Evolutionary conservation across 2,329 filamentous ascomycete species (phyloP), one percentile per base, ranked within the genome.

Genomic region (Ceratocystis ficicola): DNA sequence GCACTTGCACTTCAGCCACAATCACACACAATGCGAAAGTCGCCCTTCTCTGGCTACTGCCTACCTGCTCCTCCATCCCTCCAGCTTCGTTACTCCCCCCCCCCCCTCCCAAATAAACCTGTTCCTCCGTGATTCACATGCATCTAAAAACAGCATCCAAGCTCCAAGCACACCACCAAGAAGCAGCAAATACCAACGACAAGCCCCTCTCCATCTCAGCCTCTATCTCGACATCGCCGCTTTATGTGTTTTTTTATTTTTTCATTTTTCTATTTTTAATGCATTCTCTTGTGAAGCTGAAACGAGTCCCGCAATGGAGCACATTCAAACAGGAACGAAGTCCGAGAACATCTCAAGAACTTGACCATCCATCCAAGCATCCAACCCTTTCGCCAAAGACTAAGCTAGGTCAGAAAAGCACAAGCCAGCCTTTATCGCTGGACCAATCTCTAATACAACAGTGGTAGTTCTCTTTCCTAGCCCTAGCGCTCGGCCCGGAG

Each of bases 401-500:
- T 1, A 48, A 48, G 46, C 17, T 22, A 48, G 46, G 46, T n/a
- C n/a, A 48, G 2, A 48, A 48, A n/a, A 48, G 17, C 46, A 48
- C 46, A 17, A 48, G 46, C 46, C 46, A 7, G 17, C n/a, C 46
- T 48, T 10, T n/a, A 22, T 20, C 8, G 6, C 46, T 20, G 46
- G n/a, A n/a, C 46, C 46, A 10, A 22, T 50, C 48, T 22, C 22
- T 22, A 50, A 10, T 20, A 22, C 46, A 48, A 48, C 20, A 20
- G 46, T n/a, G n/a, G 17, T n/a, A 20, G 46, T 17, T 52, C 48
- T 15, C 22, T 15, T 30, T 59, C 12, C 28, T 30, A 10, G 36
- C 55, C 55, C 55, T 32, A 59, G 55, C 28, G 55, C 55, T 59
- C 55, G 55, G 55, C 55, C 55, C 55, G 55, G 55, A 59, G 30